Evolutionary conservation across 345 rosid genomes (phyloP).

Genomic region (Eucalyptus cloeziana): DNA sequence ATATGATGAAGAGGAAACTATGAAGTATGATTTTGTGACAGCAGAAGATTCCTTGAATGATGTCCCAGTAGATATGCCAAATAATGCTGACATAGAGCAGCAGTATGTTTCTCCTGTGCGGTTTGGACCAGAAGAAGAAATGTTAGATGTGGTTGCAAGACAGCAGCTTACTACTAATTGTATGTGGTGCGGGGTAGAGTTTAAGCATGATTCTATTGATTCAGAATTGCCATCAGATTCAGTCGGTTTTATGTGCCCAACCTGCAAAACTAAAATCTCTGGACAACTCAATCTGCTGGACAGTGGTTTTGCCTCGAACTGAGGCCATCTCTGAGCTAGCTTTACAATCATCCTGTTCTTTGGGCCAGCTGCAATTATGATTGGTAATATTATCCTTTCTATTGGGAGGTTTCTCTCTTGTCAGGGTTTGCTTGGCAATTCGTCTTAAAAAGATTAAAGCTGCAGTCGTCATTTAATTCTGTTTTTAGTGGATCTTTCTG

Average conservation of each 20-base stretch:
- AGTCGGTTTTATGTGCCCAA: constrained; percentile 59
- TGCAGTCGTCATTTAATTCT: neutral
- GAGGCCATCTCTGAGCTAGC: neutral
- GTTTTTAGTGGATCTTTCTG: neutral
- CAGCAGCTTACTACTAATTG: constrained; percentile 27
- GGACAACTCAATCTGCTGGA: constrained; percentile 16
- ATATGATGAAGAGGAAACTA: constrained; percentile 31
- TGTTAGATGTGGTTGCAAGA: neutral
- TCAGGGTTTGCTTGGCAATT: neutral
- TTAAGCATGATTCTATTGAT: constrained; percentile 36
- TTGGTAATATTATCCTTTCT: neutral
- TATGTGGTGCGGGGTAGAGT: constrained; percentile 60
- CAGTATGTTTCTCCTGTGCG: constrained; percentile 10
- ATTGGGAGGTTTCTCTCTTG: neutral
- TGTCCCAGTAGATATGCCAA: constrained; percentile 11
- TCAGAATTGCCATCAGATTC: constrained; percentile 48
- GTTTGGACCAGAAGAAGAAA: constrained; percentile 24
- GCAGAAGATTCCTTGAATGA: constrained; percentile 18
- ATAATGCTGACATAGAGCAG: constrained; percentile 9
- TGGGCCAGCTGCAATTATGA: neutral
- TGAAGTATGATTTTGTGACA: constrained; percentile 14
- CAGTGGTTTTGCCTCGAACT: neutral
- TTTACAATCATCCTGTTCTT: neutral
- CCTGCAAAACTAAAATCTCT: constrained; percentile 52
- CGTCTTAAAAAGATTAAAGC: neutral